phyloP scores from a whole-genome alignment of 2,329 filamentous ascomycete species.

The Penicillium hordei region DNA sequence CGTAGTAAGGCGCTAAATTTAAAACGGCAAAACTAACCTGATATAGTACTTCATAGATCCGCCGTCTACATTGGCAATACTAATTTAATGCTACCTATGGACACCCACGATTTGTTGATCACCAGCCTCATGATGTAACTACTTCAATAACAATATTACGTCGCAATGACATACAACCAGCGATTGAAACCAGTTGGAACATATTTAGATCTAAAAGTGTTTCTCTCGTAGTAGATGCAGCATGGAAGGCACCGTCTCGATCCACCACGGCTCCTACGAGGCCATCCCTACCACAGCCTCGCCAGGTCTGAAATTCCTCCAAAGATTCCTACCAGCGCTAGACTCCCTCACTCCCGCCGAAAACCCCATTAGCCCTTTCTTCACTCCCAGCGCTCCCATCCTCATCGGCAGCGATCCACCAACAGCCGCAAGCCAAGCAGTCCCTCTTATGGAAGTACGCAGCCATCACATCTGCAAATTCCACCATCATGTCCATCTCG shows the following conservation, averaged over 20 bases:
- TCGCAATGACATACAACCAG: background rate
- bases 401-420: conserved; percentile 21
- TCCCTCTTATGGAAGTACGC: conserved; percentile 20
- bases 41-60: too few species aligned
- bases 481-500: conserved; percentile 19
- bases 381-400: conserved; percentile 19
- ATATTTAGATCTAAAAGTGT: background rate
- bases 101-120: background rate
- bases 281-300: conserved; percentile 17
- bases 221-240: background rate
- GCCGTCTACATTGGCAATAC: background rate
- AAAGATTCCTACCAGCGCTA: conserved; percentile 20
- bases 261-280: conserved; percentile 23
- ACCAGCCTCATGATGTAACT: conserved; percentile 11
- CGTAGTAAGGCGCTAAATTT: too few species aligned
- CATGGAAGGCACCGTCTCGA: conserved; percentile 11
- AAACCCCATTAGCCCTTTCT: conserved; percentile 12
- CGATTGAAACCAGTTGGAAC: background rate
- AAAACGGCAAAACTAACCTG: too few species aligned
- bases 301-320: conserved; percentile 24
- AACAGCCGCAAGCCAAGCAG: conserved; percentile 4
- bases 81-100: background rate
- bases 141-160: background rate
- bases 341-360: conserved; percentile 16
- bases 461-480: conserved; percentile 16